Evolutionary conservation across 345 rosid genomes (phyloP), one percentile per base, ranked within the genome.

Genomic region (Camelina neglecta): DNA sequence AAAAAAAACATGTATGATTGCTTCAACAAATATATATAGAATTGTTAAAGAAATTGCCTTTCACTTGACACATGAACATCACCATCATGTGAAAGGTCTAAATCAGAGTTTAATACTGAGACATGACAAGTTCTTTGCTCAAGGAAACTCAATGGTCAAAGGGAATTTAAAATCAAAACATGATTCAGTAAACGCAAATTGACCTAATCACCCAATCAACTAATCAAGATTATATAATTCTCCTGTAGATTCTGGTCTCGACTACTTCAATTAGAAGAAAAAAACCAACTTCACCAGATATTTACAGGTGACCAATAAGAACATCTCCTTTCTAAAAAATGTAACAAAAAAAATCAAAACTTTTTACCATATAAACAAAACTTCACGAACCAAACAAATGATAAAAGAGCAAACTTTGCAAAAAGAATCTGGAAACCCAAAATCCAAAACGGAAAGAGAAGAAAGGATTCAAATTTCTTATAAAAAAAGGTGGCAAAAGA

Each of bases 111-210:
- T 29, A 29, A 29, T 29, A 29, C 31, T 29, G 31, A 29, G 31
- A 29, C 31, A 29, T 29, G 31, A 29, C 31, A 29, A 29, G 31
- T 29, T 29, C 31, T 29, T 29, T 29, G 31, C 44, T 75, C 12
- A 75, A 67, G 47, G 31, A 33, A 48, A 45, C 65, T 53, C 38
- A 61, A 53, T 7, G 60, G 67, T 66, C 36, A 75, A 56, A 48
- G 11, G 26, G 51, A 15, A 31, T n/a, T 51, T 13, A 50, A 38
- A 67, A 59, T 39, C 48, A 45, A 23, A 57, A 20, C 4, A 10
- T 57, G 24, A 39, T 55, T 26, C 48, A 60, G 49, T 39, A 67
- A 58, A 75, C 44, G 1, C 23, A 26, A 42, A 56, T 3, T 24
- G 23, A 56, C 26, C 13, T 56, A 71, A 70, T 47, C 33, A 69